Percentiles rank a stretch among this genome's conserved stretches.
Conservation (phyloP, 345 rosid genomes). For the Kandelia obovata region DNA sequence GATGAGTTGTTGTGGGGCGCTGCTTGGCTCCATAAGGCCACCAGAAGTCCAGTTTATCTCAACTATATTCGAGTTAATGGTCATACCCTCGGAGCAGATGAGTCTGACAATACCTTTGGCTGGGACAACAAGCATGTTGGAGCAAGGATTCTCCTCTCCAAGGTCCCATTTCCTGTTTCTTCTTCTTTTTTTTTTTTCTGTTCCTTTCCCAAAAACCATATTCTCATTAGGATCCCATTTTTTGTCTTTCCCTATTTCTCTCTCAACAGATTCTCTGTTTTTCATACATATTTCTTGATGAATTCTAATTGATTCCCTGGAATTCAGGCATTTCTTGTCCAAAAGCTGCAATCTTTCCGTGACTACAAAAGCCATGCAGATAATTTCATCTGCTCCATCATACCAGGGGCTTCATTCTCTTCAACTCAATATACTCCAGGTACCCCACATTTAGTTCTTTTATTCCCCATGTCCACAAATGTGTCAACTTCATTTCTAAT, state of each 20-base stretch:
- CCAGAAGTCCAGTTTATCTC: constrained; percentile 25
- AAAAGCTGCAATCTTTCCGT: constrained; percentile 63
- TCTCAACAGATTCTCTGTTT: background rate
- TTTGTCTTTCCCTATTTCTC: background rate
- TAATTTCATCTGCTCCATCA: constrained; percentile 84
- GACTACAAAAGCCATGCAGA: constrained; percentile 97
- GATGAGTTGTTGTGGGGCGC: constrained; percentile 36
- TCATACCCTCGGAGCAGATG: constrained; percentile 28
- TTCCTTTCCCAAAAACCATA: background rate
- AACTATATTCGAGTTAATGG: constrained; percentile 29
- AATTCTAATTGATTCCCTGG: background rate
- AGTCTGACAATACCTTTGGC: constrained; percentile 30
- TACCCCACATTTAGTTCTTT: constrained; percentile 7
- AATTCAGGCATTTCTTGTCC: constrained; percentile 71
- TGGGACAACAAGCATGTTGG: constrained; percentile 39
- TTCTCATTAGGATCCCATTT: too few species aligned
- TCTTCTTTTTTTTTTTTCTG: background rate
- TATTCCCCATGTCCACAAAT: background rate
- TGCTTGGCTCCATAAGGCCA: constrained; percentile 35
- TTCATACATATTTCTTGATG: background rate
- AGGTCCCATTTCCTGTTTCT: background rate
- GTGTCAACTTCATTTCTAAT: background rate
- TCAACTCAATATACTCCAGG: constrained; percentile 86
- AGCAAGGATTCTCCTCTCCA: constrained; percentile 35
- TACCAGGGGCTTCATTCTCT: constrained; percentile 85